These are phyloP conservation scores for Dictyophora rubrovolvata DNA, from an alignment of 768 basidiomycete species.

Conservation along the genomic window DNA sequence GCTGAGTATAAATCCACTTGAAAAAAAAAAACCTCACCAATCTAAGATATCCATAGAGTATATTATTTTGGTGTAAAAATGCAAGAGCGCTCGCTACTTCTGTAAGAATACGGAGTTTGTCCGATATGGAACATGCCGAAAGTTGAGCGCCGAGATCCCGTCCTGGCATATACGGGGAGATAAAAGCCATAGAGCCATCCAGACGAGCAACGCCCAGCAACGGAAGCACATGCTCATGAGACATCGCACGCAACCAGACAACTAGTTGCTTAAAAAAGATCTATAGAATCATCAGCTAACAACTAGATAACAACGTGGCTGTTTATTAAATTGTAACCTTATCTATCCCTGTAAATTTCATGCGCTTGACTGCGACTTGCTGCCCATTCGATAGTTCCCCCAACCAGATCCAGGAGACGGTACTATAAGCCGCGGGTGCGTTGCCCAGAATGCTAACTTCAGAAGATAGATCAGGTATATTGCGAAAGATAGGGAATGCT, in stretches of 20 bases:
- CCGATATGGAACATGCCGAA: slow-evolving; percentile 27
- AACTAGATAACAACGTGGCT: neutral
- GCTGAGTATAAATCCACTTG: neutral
- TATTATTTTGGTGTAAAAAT: neutral
- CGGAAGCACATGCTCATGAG: slow-evolving; percentile 34
- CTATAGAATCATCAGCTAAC: neutral
- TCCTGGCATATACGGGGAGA: slow-evolving; percentile 55
- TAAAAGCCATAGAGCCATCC: slow-evolving; percentile 46
- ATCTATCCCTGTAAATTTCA: too few species aligned
- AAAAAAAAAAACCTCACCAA: neutral
- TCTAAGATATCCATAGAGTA: slow-evolving; percentile 1
- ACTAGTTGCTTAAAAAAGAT: neutral
- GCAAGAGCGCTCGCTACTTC: neutral
- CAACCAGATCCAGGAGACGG: slow-evolving; percentile 4
- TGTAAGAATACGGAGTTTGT: slow-evolving; percentile 38
- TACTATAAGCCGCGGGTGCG: neutral
- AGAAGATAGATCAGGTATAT: neutral
- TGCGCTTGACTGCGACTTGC: slow-evolving; percentile 1
- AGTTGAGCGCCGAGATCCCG: slow-evolving; percentile 46
- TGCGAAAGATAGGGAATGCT: too few species aligned
- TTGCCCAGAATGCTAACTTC: slow-evolving; percentile 2
- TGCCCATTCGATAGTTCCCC: neutral
- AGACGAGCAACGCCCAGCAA: slow-evolving; percentile 46
- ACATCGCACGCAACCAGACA: neutral
- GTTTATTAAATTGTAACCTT: too few species aligned